Percentiles rank a stretch among this genome's conserved stretches.
phyloP scores from a whole-genome alignment of 257 asterid species.

The Nicotiana tabacum region DNA sequence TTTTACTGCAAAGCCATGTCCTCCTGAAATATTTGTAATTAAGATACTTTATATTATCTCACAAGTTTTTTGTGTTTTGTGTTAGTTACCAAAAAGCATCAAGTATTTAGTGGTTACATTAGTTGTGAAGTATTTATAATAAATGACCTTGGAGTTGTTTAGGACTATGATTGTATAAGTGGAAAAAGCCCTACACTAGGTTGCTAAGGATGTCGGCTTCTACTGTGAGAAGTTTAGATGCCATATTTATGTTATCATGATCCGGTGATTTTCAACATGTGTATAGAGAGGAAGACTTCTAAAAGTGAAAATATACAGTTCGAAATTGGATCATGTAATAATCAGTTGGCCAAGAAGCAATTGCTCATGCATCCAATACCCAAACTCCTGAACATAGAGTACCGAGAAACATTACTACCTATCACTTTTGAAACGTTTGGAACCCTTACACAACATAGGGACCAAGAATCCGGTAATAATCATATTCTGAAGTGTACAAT shows the following conservation, averaged over 20 bases:
- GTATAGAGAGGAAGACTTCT: background rate
- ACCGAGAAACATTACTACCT: background rate
- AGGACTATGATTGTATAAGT: background rate
- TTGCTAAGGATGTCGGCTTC: background rate
- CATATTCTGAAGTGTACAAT: background rate
- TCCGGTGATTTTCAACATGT: background rate
- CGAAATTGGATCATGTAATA: background rate
- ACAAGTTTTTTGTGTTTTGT: background rate
- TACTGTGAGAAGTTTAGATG: background rate
- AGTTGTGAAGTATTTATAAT: background rate
- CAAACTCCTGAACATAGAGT: background rate
- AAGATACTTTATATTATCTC: background rate
- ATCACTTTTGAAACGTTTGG: background rate
- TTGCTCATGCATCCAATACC: background rate
- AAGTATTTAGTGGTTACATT: background rate
- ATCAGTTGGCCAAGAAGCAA: background rate
- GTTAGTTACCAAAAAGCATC: background rate
- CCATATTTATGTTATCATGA: background rate
- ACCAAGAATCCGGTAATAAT: background rate
- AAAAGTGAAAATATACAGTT: background rate
- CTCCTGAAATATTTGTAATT: background rate
- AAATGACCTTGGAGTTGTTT: background rate
- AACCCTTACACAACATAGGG: background rate
- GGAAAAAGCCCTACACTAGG: background rate
- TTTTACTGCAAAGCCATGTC: background rate